Evolutionary conservation across 805 yeast species (phyloP).

Genomic region (Candida gorgasii): DNA sequence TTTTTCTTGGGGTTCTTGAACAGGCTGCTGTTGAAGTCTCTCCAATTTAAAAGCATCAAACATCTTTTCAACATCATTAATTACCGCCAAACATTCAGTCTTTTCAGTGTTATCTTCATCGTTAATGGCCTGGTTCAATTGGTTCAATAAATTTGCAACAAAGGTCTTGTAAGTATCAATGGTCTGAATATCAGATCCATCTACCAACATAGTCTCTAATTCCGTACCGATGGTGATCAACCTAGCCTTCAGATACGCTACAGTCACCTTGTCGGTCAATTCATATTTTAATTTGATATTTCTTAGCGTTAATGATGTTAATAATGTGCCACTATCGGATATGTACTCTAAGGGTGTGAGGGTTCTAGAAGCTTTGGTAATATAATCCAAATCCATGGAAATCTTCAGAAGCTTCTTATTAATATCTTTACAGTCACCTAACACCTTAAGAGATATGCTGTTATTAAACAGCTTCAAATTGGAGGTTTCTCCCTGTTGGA

Average conservation of each 20-base stretch:
- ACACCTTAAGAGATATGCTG: conserved; percentile 55
- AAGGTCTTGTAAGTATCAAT: conserved; percentile 54
- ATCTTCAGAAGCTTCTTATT: conserved; percentile 43
- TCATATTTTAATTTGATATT: conserved; percentile 51
- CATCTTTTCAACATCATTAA: conserved; percentile 73
- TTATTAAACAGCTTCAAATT: conserved; percentile 44
- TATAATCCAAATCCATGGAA: conserved; percentile 46
- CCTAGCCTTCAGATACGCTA: conserved; percentile 65
- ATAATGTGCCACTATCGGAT: conserved; percentile 53
- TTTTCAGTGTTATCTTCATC: conserved; percentile 56
- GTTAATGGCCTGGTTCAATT: conserved; percentile 55
- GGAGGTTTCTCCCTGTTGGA: conserved; percentile 20
- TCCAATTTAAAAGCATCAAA: conserved; percentile 53
- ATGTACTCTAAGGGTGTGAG: conserved; percentile 49
- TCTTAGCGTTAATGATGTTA: conserved; percentile 46
- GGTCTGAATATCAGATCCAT: conserved; percentile 24
- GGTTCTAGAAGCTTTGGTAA: conserved; percentile 43
- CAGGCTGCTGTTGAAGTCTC: conserved; percentile 7
- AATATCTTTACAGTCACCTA: conserved; percentile 49
- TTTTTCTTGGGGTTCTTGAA: not conserved
- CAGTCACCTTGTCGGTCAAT: conserved; percentile 53
- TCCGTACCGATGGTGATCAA: conserved; percentile 66
- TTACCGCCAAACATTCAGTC: conserved; percentile 66
- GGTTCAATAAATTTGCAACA: conserved; percentile 57
- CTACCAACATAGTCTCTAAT: conserved; percentile 48